These are phyloP conservation scores for Neurospora sp. DNA, from an alignment of 495 filamentous ascomycete genomes.

Conservation along the genomic window DNA sequence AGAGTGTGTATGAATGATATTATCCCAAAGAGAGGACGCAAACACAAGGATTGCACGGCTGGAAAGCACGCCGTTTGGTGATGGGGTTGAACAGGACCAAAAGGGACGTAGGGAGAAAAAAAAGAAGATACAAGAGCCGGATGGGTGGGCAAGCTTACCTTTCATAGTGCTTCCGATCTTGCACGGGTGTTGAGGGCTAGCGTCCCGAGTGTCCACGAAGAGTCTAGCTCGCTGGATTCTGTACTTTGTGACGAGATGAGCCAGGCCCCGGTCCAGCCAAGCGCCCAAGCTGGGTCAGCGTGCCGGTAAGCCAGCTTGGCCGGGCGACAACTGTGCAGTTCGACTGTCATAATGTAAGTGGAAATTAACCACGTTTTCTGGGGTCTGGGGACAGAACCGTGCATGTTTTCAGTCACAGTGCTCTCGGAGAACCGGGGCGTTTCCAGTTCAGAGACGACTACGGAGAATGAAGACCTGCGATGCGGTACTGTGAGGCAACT, in stretches of 20 bases:
- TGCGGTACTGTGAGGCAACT: not conserved
- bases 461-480: not conserved
- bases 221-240: not conserved
- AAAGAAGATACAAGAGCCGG: constrained; percentile 4
- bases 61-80: constrained; percentile 24
- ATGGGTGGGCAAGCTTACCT: constrained; percentile 7
- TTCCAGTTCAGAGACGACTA: not conserved
- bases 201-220: not conserved
- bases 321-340: not conserved
- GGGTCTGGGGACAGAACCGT: not conserved
- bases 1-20: constrained; percentile 21
- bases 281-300: not conserved
- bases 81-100: constrained; percentile 19
- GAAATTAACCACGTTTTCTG: not conserved
- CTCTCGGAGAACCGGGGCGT: not conserved
- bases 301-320: not conserved
- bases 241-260: not conserved
- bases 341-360: not conserved
- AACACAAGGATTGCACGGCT: constrained; percentile 33
- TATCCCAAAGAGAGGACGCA: constrained; percentile 36
- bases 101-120: constrained; percentile 7
- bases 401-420: not conserved
- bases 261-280: not conserved
- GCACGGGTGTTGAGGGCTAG: not conserved
- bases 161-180: constrained; percentile 7